phyloP scores from a whole-genome alignment of 148 eudicot genomes.

The Nepenthes gracilis region DNA sequence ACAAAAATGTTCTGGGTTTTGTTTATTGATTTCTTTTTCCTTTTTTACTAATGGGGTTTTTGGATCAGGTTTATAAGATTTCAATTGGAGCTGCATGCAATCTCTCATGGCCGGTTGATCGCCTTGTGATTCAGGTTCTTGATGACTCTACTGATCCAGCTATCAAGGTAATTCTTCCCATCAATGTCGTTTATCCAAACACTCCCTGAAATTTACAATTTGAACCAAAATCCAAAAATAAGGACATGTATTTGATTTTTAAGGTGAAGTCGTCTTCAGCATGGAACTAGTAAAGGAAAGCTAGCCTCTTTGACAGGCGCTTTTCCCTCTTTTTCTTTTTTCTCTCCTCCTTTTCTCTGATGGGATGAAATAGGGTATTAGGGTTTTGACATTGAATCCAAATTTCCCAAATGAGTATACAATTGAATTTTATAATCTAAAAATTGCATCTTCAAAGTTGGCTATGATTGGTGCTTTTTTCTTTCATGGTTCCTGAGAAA shows the following conservation, averaged over 20 bases:
- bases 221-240: not conserved
- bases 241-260: not conserved
- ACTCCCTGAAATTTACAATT: not conserved
- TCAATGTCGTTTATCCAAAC: not conserved
- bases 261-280: not conserved
- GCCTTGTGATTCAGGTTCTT: conserved; percentile 75
- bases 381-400: not conserved
- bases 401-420: not conserved
- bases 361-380: not conserved
- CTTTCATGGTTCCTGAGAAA: not conserved
- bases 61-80: conserved; percentile 72
- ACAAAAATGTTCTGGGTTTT: conserved; percentile 3
- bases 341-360: not conserved
- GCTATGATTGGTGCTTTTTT: not conserved
- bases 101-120: conserved; percentile 86
- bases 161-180: conserved; percentile 44
- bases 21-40: not conserved
- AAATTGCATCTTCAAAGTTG: too few species aligned
- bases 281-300: not conserved
- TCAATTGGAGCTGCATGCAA: conserved; percentile 98
- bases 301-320: not conserved
- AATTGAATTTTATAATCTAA: too few species aligned
- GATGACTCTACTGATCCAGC: conserved; percentile 84
- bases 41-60: not conserved
- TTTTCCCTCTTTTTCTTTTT: conserved; percentile 1